Conservation (phyloP, 768 basidiomycete genomes). For the Rhodocollybia butyracea region DNA sequence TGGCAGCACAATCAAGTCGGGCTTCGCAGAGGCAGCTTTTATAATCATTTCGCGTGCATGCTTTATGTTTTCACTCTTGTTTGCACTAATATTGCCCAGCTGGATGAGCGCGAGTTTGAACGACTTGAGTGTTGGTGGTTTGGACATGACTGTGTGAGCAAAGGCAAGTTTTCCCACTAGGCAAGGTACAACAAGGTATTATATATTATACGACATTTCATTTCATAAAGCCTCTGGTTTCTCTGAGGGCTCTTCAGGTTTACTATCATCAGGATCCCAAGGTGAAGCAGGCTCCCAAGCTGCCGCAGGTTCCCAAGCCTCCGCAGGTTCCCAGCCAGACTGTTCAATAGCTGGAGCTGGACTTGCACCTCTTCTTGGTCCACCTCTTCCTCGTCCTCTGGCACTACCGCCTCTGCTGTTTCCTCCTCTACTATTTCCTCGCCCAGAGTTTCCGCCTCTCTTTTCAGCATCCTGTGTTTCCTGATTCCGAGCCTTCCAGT, state of each 20-base stretch:
- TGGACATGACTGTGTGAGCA: constrained; percentile 17
- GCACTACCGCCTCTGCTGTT: constrained; percentile 33
- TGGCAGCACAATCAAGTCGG: constrained; percentile 81
- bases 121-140: constrained; percentile 48
- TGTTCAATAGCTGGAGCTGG: background rate
- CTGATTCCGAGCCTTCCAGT: constrained; percentile 24
- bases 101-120: constrained; percentile 91
- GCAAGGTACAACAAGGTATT: too few species aligned
- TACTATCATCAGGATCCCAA: background rate
- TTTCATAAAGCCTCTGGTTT: background rate
- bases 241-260: background rate
- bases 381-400: background rate
- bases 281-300: background rate
- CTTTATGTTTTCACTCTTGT: constrained; percentile 76
- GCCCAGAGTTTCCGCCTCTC: constrained; percentile 25
- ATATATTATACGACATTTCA: background rate
- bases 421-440: constrained; percentile 29
- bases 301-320: background rate
- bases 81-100: constrained; percentile 66
- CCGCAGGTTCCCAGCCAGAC: background rate
- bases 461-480: constrained; percentile 10
- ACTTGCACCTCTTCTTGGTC: background rate
- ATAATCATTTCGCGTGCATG: constrained; percentile 80
- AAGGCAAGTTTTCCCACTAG: background rate
- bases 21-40: constrained; percentile 69